Conservation (phyloP, 805 yeast genomes). For the Metschnikowia similis region DNA sequence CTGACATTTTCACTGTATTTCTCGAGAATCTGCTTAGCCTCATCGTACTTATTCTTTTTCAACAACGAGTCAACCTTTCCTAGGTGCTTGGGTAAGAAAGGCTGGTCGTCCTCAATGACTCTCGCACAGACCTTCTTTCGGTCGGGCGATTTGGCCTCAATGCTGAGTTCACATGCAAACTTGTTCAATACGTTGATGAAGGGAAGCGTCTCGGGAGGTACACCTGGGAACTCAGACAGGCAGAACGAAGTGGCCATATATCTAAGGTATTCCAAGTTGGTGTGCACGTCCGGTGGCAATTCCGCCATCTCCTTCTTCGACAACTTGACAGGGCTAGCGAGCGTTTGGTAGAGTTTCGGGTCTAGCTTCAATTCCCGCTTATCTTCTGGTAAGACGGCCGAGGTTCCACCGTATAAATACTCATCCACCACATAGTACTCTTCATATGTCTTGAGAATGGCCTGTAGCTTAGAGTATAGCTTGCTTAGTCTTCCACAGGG, state of each 20-base stretch:
- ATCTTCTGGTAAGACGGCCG: slow-evolving; percentile 9
- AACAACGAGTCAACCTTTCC: slow-evolving; percentile 35
- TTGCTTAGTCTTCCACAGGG: slow-evolving; percentile 56
- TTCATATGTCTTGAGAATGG: slow-evolving; percentile 36
- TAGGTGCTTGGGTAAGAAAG: slow-evolving; percentile 38
- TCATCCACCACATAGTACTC: slow-evolving; percentile 39
- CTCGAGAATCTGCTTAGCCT: slow-evolving; percentile 38
- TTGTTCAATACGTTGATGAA: slow-evolving; percentile 31
- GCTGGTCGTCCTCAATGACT: slow-evolving; percentile 15
- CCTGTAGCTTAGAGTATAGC: slow-evolving; percentile 44
- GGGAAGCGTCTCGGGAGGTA: slow-evolving; percentile 17
- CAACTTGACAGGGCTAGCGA: slow-evolving; percentile 21
- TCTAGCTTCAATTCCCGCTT: slow-evolving; percentile 10
- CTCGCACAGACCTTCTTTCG: slow-evolving; percentile 25
- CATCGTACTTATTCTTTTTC: slow-evolving; percentile 27
- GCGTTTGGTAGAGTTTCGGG: background rate
- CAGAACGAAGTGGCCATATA: slow-evolving; percentile 34
- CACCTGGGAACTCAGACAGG: slow-evolving; percentile 9
- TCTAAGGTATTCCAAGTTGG: slow-evolving; percentile 41
- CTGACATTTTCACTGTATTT: slow-evolving; percentile 31
- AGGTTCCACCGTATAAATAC: slow-evolving; percentile 19
- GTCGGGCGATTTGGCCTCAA: slow-evolving; percentile 20
- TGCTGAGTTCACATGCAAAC: slow-evolving; percentile 38
- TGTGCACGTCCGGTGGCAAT: slow-evolving; percentile 29
- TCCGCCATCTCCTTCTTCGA: slow-evolving; percentile 24